phyloP scores from a whole-genome alignment of 2,329 filamentous ascomycete species.

The Penicillium hordei region DNA sequence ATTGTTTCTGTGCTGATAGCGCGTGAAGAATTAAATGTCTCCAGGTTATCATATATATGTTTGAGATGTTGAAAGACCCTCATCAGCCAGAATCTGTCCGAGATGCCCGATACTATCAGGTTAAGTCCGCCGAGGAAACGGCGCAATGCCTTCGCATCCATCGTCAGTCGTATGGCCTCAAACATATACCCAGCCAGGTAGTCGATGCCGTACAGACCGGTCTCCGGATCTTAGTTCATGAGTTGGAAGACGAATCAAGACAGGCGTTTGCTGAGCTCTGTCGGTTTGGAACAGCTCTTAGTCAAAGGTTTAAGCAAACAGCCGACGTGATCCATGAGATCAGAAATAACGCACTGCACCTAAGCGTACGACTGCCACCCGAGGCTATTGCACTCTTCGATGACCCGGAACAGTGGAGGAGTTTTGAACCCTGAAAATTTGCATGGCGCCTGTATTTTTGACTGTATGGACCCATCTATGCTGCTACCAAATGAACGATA shows the following conservation, averaged over 20 bases:
- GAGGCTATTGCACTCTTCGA: conserved; percentile 27
- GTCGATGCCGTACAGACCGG: conserved; percentile 26
- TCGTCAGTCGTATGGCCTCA: conserved; percentile 30
- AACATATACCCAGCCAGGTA: conserved; percentile 31
- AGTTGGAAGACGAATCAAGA: conserved; percentile 23
- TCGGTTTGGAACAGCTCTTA: conserved; percentile 27
- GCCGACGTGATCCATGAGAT: conserved; percentile 26
- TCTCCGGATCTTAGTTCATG: conserved; percentile 23
- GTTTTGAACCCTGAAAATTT: background rate
- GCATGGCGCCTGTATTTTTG: background rate
- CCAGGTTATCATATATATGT: conserved; percentile 28
- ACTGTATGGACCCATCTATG: background rate
- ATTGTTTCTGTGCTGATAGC: conserved; percentile 12
- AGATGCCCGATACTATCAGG: conserved; percentile 17
- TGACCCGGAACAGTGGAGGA: conserved; percentile 14
- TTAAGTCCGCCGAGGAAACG: conserved; percentile 27
- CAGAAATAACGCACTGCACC: conserved; percentile 15
- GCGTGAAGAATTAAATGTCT: conserved; percentile 30
- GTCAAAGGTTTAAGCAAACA: conserved; percentile 25
- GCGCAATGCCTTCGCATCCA: conserved; percentile 29
- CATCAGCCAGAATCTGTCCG: conserved; percentile 11
- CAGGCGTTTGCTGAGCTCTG: conserved; percentile 32
- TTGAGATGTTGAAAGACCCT: conserved; percentile 25
- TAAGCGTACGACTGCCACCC: conserved; percentile 19
- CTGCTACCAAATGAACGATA: background rate